phyloP scores from a whole-genome alignment of 306 rosid species.

The Vicia sativa region DNA sequence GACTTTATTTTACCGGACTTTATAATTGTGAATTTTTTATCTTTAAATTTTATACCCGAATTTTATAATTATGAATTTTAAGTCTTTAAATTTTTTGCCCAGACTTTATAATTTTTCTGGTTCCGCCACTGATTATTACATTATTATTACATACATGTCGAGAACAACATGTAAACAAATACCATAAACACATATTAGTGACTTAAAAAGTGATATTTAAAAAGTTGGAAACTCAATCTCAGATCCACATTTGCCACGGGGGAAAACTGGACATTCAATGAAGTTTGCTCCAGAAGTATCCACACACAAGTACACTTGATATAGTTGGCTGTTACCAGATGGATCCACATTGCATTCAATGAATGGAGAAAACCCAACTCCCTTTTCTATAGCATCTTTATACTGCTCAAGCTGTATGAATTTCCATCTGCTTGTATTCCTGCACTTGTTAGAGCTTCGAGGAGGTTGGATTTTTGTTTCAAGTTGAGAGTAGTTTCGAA shows the following conservation, averaged over 20 bases:
- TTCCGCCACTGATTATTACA: too few relatives aligned
- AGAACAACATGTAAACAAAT: neutral
- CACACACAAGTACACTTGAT: slow-evolving; percentile 59
- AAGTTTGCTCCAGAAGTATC: slow-evolving; percentile 45
- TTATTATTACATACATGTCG: neutral
- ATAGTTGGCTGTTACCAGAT: slow-evolving; percentile 49
- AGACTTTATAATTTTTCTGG: too few relatives aligned
- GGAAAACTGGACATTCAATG: slow-evolving; percentile 56
- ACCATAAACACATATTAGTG: neutral
- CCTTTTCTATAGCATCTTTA: slow-evolving; percentile 48
- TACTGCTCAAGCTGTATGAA: slow-evolving; percentile 47
- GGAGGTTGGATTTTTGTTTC: too few relatives aligned
- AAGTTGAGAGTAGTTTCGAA: too few relatives aligned
- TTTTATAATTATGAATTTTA: too few relatives aligned
- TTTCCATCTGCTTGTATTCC: slow-evolving; percentile 53
- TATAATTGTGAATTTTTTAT: too few relatives aligned
- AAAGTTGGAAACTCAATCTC: slow-evolving; percentile 57
- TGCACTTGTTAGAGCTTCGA: neutral
- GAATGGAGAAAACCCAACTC: slow-evolving; percentile 41
- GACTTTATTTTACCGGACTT: too few relatives aligned
- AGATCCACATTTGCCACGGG: slow-evolving; percentile 43
- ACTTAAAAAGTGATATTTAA: slow-evolving; percentile 3
- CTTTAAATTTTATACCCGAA: too few relatives aligned
- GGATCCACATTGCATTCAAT: slow-evolving; percentile 59
- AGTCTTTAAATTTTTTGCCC: too few relatives aligned